Base-by-base conservation (phyloP, 441 rosid species). In the Rhodomyrtus psidioides region DNA sequence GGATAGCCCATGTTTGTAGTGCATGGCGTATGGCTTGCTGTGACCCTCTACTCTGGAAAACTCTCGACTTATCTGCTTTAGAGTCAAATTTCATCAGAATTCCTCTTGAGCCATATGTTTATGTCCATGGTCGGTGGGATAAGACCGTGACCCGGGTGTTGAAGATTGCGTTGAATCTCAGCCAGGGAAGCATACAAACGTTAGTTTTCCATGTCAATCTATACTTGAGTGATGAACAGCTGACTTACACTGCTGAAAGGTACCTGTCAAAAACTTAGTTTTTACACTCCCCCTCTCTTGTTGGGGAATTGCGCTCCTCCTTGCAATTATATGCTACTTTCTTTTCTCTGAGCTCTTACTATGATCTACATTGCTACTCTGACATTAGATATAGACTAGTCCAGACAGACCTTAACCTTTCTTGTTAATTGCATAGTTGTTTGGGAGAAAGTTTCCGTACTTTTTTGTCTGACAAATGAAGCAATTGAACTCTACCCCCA, bases 211-310 rank as follows among this genome's bases (percentile, higher is more conserved):
- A 92, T 91, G 92, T 91, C 88, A 91, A 95, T 87, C 88, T 94
- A 81, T 95, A 90, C 59, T 75, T 96, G 9, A 93, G 95, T 82
- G 93, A 96, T 70, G 96, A 93, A 49, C 96, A 93, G 87, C 92
- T 96, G 91, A 93, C 94, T 44, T 94, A 96, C 89, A 95, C 96
- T 30, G 97, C 98, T 79, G 93, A 93, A 89, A 95, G 96, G 97
- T 94, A 88, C 55, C 56, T 85, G 53, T 75, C 26, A 28, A 19
- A 10, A 84, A 44, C 51, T 70, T 39, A 44, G 15, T 70, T 70
- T 70, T 70, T 21, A 39, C 51, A 10, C 51, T 70, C 1, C n/a
- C 12, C 51, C n/a, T 70, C 49, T 70, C 39, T 8, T 21, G 49
- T 70, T 12, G 28, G 51, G 28, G 27, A 57, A 26, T 54, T 70